Percentiles rank a stretch among this genome's conserved stretches.
phyloP scores from a whole-genome alignment of 306 rosid genomes.

The Ziziphus jujuba region DNA sequence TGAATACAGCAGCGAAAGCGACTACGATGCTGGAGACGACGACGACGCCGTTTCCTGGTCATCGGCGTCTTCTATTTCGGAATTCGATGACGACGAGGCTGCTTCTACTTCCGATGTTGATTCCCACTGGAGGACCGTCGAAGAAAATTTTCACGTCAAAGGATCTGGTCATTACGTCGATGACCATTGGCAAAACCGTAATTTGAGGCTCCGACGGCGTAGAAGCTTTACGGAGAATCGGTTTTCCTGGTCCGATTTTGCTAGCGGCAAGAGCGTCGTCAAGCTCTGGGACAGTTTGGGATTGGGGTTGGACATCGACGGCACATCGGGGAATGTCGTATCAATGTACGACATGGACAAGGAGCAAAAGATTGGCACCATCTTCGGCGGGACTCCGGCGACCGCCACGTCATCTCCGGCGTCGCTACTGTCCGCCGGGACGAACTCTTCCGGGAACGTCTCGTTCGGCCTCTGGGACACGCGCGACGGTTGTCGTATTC shows the following conservation, averaged over 20 bases:
- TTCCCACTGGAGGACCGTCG: constrained; percentile 17
- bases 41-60: constrained; percentile 19
- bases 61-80: constrained; percentile 26
- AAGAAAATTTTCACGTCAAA: constrained; percentile 38
- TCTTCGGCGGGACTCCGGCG: constrained; percentile 10
- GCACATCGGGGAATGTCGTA: constrained; percentile 13
- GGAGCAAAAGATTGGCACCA: constrained; percentile 22
- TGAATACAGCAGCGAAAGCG: constrained; percentile 35
- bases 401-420: constrained; percentile 32
- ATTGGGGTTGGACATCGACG: constrained; percentile 45
- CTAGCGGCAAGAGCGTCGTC: constrained; percentile 61
- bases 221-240: constrained; percentile 45
- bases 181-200: constrained; percentile 20
- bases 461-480: constrained; percentile 58
- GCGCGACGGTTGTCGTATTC: constrained; percentile 50
- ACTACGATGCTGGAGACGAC: constrained; percentile 36
- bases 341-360: constrained; percentile 35
- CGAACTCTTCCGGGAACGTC: constrained; percentile 21
- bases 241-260: constrained; percentile 65
- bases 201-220: constrained; percentile 25
- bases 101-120: constrained; percentile 1
- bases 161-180: constrained; percentile 35
- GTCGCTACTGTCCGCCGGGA: constrained; percentile 29
- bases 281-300: constrained; percentile 72
- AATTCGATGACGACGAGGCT: constrained; percentile 19